These are phyloP conservation scores for Raphanus raphanistrum DNA, from an alignment of 345 rosid species.

Conservation along the genomic window DNA sequence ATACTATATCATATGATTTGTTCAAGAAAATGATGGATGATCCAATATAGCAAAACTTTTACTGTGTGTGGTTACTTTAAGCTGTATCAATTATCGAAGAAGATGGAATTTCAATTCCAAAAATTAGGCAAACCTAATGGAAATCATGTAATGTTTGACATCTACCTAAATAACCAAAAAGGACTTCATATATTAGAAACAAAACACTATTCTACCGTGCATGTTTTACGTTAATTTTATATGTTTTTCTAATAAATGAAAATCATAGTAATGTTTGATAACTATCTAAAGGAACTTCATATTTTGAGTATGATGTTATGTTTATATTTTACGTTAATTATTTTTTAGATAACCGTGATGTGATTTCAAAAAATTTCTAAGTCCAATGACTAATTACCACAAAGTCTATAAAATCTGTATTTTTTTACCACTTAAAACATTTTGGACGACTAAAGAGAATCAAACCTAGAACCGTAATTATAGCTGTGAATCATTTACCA, in stretches of 20 bases:
- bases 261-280: conserved; percentile 29
- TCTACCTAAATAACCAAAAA: conserved; percentile 7
- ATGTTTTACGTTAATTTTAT: conserved; percentile 2
- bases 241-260: neutral
- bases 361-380: too few relatives aligned
- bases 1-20: conserved; percentile 12
- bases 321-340: neutral
- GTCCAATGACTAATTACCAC: too few relatives aligned
- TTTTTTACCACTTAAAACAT: too few relatives aligned
- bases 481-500: too few relatives aligned
- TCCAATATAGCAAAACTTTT: conserved; percentile 20
- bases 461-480: too few relatives aligned
- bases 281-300: neutral
- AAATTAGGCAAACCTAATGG: conserved; percentile 36
- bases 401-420: too few relatives aligned
- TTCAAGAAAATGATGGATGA: conserved; percentile 35
- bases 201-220: neutral
- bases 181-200: neutral
- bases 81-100: conserved; percentile 24
- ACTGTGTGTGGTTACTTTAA: conserved; percentile 14
- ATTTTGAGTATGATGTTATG: too few relatives aligned
- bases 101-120: conserved; percentile 14
- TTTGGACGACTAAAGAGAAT: too few relatives aligned
- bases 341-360: too few relatives aligned
- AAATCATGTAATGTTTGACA: conserved; percentile 29